A percentile compares a stretch with the other conserved stretches of the same genome.
Conservation (phyloP, 2,329 filamentous ascomycete genomes). For the Pseudogymnoascus sp. region DNA sequence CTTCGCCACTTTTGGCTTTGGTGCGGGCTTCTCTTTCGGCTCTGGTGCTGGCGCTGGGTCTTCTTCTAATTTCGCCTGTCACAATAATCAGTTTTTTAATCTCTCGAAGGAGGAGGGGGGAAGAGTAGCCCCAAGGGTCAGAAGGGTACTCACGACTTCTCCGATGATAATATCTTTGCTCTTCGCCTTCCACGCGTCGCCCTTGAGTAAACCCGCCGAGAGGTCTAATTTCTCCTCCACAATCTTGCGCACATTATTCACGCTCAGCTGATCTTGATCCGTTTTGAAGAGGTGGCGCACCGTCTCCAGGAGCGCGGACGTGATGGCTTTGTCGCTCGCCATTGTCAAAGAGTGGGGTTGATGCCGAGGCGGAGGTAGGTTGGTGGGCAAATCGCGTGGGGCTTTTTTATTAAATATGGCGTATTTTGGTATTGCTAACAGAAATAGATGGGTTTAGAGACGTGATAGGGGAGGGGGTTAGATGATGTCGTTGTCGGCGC, state of each 20-base stretch:
- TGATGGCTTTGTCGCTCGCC: slow-evolving; percentile 33
- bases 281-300: slow-evolving; percentile 39
- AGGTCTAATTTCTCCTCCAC: slow-evolving; percentile 43
- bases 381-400: neutral
- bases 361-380: neutral
- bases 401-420: neutral
- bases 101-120: neutral
- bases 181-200: slow-evolving; percentile 45
- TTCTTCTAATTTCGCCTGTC: slow-evolving; percentile 14
- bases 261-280: slow-evolving; percentile 40
- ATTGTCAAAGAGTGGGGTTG: slow-evolving; percentile 27
- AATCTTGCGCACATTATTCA: slow-evolving; percentile 48
- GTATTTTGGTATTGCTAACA: neutral
- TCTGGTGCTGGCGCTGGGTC: neutral
- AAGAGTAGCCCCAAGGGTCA: slow-evolving; percentile 8
- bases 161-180: slow-evolving; percentile 51
- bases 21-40: slow-evolving; percentile 10
- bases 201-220: slow-evolving; percentile 42
- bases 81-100: slow-evolving; percentile 13
- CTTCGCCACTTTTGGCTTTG: slow-evolving; percentile 14
- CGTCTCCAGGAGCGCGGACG: slow-evolving; percentile 39
- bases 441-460: no score
- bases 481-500: slow-evolving; percentile 1
- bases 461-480: neutral
- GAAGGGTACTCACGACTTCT: slow-evolving; percentile 40